Base-by-base conservation (phyloP, 768 basidiomycete genomes). In the Postia placenta region DNA sequence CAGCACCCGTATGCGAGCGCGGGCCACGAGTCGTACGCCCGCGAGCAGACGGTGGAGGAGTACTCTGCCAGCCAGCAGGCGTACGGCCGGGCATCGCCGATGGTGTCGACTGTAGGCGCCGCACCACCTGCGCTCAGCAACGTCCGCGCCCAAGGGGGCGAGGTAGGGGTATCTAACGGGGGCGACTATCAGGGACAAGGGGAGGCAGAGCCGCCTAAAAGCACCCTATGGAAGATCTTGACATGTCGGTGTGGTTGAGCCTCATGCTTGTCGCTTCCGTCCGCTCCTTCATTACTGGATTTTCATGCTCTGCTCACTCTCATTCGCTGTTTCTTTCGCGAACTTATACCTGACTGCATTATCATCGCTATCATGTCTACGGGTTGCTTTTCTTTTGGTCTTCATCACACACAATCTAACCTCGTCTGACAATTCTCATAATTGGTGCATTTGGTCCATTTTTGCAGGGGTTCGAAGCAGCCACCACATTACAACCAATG, bases 31-130 rank as follows among this genome's bases (percentile, higher is more conserved):
- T 81, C 83, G 36, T 63, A 60, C 47, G 59, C 55, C 52, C 60
- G 56, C 51, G 59, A 65, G 52, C 45, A 35, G 56, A 53, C 24
- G 71, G 66, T 36, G 48, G 84, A 88, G 37, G 86, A 85, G 53
- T 69, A 70, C 22, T 83, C 78, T 57, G 74, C 72, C 39, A 67
- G 60, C 27, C 57, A 60, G 50, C 76, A 77, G 55, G 76, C 70
- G 48, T 91, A 91, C 58, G 85, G 85, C n/a, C 79, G 86, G 45
- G 76, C 79, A 24, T 90, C 88, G 35, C 88, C 87, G 15, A 92
- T 92, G 88, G 78, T 88, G 47, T 77, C 85, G 23, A 81, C 73
- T 45, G 74, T 80, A 40, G 78, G 76, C 36, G 81, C 80, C 33
- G 85, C 76, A 25, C 83, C 83, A 47, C 85, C 84, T 23, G 85